Percentiles rank a stretch among this genome's conserved stretches.
These are phyloP conservation scores for Backusella sp. DNA, from an alignment of 192 early-diverging fungal species.

Conservation along the genomic window DNA sequence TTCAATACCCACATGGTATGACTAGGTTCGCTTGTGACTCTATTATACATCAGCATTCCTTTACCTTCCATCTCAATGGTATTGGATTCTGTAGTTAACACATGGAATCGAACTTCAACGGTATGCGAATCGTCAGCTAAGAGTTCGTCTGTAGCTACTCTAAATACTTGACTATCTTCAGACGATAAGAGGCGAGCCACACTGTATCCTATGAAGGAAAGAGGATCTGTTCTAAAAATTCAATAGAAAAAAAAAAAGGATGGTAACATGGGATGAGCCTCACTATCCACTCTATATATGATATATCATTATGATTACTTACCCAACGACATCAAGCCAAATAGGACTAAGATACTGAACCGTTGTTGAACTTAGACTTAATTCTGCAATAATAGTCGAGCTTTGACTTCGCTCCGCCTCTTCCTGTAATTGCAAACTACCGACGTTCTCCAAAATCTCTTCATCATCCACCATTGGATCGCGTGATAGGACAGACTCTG, in stretches of 20 bases:
- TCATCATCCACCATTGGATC: constrained; percentile 4
- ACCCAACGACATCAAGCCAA: constrained; percentile 70
- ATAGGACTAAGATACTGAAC: constrained; percentile 73
- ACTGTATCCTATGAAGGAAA: constrained; percentile 40
- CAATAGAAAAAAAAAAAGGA: background rate
- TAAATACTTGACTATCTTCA: constrained; percentile 61
- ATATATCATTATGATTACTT: constrained; percentile 23
- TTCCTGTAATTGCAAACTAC: constrained; percentile 48
- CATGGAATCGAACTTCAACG: constrained; percentile 64
- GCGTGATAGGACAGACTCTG: background rate
- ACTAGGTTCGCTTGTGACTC: constrained; percentile 54
- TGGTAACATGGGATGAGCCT: background rate
- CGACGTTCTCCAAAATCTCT: constrained; percentile 25
- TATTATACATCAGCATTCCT: constrained; percentile 80
- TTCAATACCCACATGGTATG: constrained; percentile 82
- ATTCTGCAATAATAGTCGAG: constrained; percentile 74
- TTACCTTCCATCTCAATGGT: constrained; percentile 75
- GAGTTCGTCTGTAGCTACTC: constrained; percentile 54
- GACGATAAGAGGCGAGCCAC: constrained; percentile 55
- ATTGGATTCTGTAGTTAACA: constrained; percentile 21
- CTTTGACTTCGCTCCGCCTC: constrained; percentile 68
- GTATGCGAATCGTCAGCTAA: constrained; percentile 61
- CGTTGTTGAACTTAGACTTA: constrained; percentile 56
- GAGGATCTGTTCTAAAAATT: constrained; percentile 43
- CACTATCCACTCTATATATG: no score